Evolutionary conservation across 768 basidiomycete genomes (phyloP).

Genomic region (Pleurotus platypus): DNA sequence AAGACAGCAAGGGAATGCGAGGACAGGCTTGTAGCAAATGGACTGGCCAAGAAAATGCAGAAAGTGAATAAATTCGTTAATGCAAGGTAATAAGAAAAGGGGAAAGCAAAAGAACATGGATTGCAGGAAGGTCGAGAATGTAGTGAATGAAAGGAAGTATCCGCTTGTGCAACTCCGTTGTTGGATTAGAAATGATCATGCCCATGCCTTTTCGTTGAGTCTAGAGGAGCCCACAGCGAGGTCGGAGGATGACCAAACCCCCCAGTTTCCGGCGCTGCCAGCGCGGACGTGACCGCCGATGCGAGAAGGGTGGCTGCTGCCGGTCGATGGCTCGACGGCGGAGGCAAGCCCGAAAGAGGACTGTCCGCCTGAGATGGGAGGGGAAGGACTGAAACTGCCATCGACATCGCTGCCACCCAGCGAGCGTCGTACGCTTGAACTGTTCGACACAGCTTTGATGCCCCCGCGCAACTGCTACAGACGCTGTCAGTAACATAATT

Average conservation of each 20-base stretch:
- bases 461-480: conserved; percentile 36
- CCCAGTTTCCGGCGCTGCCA: conserved; percentile 83
- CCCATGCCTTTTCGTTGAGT: conserved; percentile 61
- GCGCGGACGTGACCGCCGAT: conserved; percentile 68
- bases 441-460: conserved; percentile 40
- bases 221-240: conserved; percentile 46
- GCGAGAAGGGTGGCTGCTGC: conserved; percentile 30
- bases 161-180: conserved; percentile 9
- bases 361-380: conserved; percentile 41
- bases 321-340: not conserved
- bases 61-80: conserved; percentile 13
- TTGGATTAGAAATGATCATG: conserved; percentile 25
- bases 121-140: conserved; percentile 14
- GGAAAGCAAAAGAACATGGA: conserved; percentile 16
- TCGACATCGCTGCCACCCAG: conserved; percentile 71
- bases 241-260: conserved; percentile 58
- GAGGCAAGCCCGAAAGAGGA: conserved; percentile 12
- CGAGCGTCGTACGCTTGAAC: conserved; percentile 64
- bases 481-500: not conserved
- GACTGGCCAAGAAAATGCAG: conserved; percentile 10
- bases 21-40: conserved; percentile 15
- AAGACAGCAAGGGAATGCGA: conserved; percentile 22
- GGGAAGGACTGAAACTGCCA: conserved; percentile 54
- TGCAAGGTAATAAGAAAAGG: conserved; percentile 13
- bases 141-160: conserved; percentile 19